These are phyloP conservation scores for Penicillium sp. DNA, from an alignment of 2,329 filamentous ascomycete genomes.

Conservation along the genomic window DNA sequence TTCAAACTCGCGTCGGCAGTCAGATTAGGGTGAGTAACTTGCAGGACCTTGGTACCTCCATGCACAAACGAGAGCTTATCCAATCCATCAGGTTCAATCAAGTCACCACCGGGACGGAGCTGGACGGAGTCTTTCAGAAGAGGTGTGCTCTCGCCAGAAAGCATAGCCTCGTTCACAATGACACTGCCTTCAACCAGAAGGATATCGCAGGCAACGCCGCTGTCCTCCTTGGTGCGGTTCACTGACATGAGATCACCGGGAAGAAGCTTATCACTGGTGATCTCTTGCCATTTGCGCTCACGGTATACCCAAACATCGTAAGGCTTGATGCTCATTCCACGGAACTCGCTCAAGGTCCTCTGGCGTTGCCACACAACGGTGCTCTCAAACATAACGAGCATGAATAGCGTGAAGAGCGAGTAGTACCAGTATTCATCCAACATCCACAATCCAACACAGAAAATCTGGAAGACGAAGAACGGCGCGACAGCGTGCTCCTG, in stretches of 20 bases:
- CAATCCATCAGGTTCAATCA: slow-evolving; percentile 80
- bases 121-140: slow-evolving; percentile 94
- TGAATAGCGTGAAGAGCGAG: slow-evolving; percentile 96
- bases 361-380: slow-evolving; percentile 99
- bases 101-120: slow-evolving; percentile 76
- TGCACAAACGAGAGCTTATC: slow-evolving; percentile 97
- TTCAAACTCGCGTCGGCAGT: slow-evolving; percentile 63
- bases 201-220: slow-evolving; percentile 96
- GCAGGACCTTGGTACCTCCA: slow-evolving; percentile 95
- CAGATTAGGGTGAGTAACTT: slow-evolving; percentile 82
- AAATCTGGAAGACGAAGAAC: slow-evolving; percentile 99
- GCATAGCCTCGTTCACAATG: slow-evolving; percentile 99
- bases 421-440: slow-evolving; percentile 99
- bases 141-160: slow-evolving; percentile 96
- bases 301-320: slow-evolving; percentile 92
- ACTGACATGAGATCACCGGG: slow-evolving; percentile 93
- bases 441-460: slow-evolving; percentile 98
- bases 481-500: slow-evolving; percentile 97
- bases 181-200: slow-evolving; percentile 88
- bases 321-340: slow-evolving; percentile 98
- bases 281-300: slow-evolving; percentile 80
- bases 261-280: slow-evolving; percentile 84
- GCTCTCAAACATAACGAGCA: slow-evolving; percentile 96
- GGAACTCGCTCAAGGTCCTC: slow-evolving; percentile 91
- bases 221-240: slow-evolving; percentile 90